Evolutionary conservation across 805 yeast genomes (phyloP).

Genomic region (Ogataea angusta): DNA sequence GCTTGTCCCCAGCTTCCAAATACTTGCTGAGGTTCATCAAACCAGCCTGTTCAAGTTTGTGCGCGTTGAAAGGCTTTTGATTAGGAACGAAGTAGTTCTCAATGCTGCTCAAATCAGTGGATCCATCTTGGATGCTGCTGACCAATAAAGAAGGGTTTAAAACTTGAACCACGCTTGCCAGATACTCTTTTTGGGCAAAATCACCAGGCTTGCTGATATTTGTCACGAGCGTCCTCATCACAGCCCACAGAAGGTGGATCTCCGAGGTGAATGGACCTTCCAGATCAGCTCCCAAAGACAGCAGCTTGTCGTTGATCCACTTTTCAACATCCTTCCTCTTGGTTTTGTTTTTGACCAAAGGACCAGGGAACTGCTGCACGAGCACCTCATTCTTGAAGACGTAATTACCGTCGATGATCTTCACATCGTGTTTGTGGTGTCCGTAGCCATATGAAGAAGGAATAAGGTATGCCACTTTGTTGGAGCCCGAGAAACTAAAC

Average conservation of each 20-base stretch:
- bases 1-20: slow-evolving; percentile 61
- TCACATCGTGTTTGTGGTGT: slow-evolving; percentile 33
- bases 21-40: slow-evolving; percentile 33
- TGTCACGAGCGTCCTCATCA: slow-evolving; percentile 25
- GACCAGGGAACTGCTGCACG: slow-evolving; percentile 60
- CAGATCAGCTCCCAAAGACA: slow-evolving; percentile 15
- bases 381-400: slow-evolving; percentile 46
- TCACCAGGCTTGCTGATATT: slow-evolving; percentile 28
- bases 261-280: slow-evolving; percentile 17
- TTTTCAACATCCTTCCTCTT: slow-evolving; percentile 66
- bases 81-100: slow-evolving; percentile 11
- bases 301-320: slow-evolving; percentile 50
- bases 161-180: slow-evolving; percentile 33
- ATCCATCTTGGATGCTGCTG: slow-evolving; percentile 3
- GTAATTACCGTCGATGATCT: slow-evolving; percentile 34
- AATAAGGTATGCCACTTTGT: slow-evolving; percentile 42
- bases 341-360: slow-evolving; percentile 53
- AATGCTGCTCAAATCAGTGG: slow-evolving; percentile 21
- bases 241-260: slow-evolving; percentile 29
- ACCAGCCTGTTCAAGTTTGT: slow-evolving; percentile 21
- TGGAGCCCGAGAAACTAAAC: slow-evolving; percentile 59
- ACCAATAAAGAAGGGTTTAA: slow-evolving; percentile 40
- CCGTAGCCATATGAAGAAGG: slow-evolving; percentile 41
- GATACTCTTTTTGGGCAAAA: slow-evolving; percentile 28
- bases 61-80: slow-evolving; percentile 25